Evolutionary conservation across 148 eudicot species (phyloP).

Genomic region (Chenopodium formosanum): DNA sequence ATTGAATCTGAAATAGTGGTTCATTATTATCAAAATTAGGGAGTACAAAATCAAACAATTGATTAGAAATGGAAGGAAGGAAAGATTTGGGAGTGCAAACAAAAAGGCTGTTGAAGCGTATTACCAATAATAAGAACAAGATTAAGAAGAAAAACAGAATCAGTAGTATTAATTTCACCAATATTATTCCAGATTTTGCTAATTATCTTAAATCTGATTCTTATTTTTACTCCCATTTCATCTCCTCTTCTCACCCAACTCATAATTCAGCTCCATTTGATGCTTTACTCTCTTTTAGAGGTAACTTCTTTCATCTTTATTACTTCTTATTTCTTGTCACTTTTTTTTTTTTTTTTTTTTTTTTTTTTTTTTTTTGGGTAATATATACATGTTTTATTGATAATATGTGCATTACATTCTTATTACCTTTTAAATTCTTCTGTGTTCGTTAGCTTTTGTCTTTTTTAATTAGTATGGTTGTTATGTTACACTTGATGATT

Average conservation of each 20-base stretch:
- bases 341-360: not conserved
- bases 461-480: too few relatives aligned
- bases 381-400: too few relatives aligned
- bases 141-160: not conserved
- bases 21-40: not conserved
- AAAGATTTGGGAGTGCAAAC: constrained; percentile 4
- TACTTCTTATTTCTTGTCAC: not conserved
- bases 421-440: too few relatives aligned
- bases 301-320: not conserved
- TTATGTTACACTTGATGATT: too few relatives aligned
- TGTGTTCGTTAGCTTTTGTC: too few relatives aligned
- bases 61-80: not conserved
- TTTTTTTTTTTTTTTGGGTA: not conserved
- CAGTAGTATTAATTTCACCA: not conserved
- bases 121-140: not conserved
- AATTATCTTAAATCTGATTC: constrained; percentile 21
- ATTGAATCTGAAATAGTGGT: not conserved
- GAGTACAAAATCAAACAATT: not conserved
- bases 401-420: too few relatives aligned
- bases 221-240: constrained; percentile 19
- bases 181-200: constrained; percentile 1
- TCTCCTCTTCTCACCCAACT: not conserved
- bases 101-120: not conserved
- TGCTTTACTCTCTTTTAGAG: not conserved
- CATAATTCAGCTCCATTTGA: not conserved